These are phyloP conservation scores for Dothistroma septosporum DNA, from an alignment of 2,329 filamentous ascomycete species.

Conservation along the genomic window DNA sequence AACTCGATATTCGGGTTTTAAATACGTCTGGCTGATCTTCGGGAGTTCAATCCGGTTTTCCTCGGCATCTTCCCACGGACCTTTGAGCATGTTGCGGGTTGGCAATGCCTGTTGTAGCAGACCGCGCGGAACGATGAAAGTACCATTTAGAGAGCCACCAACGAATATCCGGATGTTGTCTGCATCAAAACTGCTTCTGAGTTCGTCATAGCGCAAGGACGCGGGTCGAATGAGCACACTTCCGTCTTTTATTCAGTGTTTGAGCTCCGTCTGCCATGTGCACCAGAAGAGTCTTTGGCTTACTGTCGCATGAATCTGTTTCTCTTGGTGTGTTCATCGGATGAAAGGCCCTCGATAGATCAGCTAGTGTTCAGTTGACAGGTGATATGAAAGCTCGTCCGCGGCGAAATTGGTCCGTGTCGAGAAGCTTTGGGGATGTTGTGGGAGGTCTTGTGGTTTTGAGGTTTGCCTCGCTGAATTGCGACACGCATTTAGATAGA, in stretches of 20 bases:
- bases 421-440: too few species aligned
- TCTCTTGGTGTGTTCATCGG: too few species aligned
- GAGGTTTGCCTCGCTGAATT: too few species aligned
- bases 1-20: conserved; percentile 16
- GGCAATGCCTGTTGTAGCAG: conserved; percentile 4
- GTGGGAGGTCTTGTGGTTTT: too few species aligned
- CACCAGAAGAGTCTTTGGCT: too few species aligned
- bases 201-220: neutral
- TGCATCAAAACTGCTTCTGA: neutral
- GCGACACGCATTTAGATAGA: too few species aligned
- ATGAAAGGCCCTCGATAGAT: too few species aligned
- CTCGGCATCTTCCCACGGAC: conserved; percentile 13
- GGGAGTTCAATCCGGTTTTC: conserved; percentile 6
- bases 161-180: neutral
- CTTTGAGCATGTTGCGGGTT: conserved; percentile 12
- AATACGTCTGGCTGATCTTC: conserved; percentile 7
- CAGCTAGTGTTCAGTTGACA: too few species aligned
- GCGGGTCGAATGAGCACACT: neutral
- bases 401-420: too few species aligned
- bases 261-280: neutral
- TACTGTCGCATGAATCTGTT: too few species aligned
- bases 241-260: neutral
- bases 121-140: neutral
- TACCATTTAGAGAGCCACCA: neutral
- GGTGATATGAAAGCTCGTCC: too few species aligned